Percentiles rank a stretch among this genome's conserved stretches.
phyloP scores from a whole-genome alignment of 768 basidiomycete species.

The Lyophyllum semitale region DNA sequence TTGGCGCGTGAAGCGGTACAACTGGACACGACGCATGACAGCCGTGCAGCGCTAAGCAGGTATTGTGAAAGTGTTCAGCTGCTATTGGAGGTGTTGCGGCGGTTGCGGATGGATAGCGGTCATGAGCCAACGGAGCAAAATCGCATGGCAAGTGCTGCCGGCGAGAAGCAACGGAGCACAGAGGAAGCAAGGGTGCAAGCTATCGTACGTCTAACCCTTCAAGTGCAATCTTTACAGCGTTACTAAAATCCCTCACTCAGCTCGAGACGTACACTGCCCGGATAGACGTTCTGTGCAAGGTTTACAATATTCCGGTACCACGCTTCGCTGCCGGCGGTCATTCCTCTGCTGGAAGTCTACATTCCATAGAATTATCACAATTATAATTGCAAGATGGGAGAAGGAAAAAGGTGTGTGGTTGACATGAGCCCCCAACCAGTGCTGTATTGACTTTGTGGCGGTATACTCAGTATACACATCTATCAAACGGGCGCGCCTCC shows the following conservation, averaged over 20 bases:
- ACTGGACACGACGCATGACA: constrained; percentile 3
- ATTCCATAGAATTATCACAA: too few relatives aligned
- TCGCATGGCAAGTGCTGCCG: too few relatives aligned
- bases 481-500: too few relatives aligned
- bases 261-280: constrained; percentile 13
- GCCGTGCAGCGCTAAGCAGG: not conserved
- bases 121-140: not conserved
- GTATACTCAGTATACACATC: too few relatives aligned
- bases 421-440: too few relatives aligned
- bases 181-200: constrained; percentile 12
- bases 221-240: not conserved
- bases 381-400: too few relatives aligned
- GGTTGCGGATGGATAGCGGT: not conserved
- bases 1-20: constrained; percentile 11
- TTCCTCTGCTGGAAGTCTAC: too few relatives aligned
- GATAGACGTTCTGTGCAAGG: constrained; percentile 5
- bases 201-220: constrained; percentile 4
- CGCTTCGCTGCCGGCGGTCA: not conserved
- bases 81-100: constrained; percentile 11
- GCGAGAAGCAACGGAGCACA: not conserved
- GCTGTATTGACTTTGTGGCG: too few relatives aligned
- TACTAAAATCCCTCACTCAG: not conserved
- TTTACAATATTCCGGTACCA: not conserved
- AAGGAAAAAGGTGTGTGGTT: too few relatives aligned
- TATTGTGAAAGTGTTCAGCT: constrained; percentile 15